A percentile compares a stretch with the other conserved stretches of the same genome.
phyloP scores from a whole-genome alignment of 2,329 filamentous ascomycete species.

The Diaporthe longicolla region DNA sequence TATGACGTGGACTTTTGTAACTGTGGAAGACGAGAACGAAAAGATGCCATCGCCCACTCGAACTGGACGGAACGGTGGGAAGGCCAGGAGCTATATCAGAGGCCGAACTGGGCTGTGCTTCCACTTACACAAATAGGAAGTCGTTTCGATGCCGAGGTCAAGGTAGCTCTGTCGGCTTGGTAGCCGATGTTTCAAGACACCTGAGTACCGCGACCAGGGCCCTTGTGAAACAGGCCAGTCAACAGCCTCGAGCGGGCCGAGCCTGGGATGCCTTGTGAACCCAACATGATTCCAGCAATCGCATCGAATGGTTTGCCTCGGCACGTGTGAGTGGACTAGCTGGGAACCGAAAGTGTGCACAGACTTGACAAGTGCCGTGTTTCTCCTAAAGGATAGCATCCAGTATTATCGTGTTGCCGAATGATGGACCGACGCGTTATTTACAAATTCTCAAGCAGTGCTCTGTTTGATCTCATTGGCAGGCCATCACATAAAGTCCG shows the following conservation, averaged over 20 bases:
- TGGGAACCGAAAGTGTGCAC: not conserved
- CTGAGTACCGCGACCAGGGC: not conserved
- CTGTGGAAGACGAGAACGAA: not conserved
- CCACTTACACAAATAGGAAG: not conserved
- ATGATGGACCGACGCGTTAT: not conserved
- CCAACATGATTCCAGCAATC: slow-evolving; percentile 4
- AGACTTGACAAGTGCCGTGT: not conserved
- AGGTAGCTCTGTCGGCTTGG: not conserved
- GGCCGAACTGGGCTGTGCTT: not conserved
- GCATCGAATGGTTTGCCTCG: not conserved
- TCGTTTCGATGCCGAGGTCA: not conserved
- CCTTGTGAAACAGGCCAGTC: slow-evolving; percentile 23
- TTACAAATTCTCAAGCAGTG: too few relatives aligned
- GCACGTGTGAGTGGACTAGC: slow-evolving; percentile 1
- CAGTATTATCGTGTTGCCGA: not conserved
- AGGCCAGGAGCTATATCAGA: not conserved
- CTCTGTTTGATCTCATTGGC: not conserved
- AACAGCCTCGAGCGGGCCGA: not conserved
- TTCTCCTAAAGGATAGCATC: not conserved
- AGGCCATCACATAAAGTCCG: not conserved
- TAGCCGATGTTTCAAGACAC: slow-evolving; percentile 20
- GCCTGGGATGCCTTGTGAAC: slow-evolving; percentile 17
- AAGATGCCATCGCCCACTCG: too few relatives aligned
- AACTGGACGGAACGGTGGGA: too few relatives aligned
- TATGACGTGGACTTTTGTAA: not conserved